Conservation (phyloP, 495 filamentous ascomycete genomes). For the Achaetomiella virescens region DNA sequence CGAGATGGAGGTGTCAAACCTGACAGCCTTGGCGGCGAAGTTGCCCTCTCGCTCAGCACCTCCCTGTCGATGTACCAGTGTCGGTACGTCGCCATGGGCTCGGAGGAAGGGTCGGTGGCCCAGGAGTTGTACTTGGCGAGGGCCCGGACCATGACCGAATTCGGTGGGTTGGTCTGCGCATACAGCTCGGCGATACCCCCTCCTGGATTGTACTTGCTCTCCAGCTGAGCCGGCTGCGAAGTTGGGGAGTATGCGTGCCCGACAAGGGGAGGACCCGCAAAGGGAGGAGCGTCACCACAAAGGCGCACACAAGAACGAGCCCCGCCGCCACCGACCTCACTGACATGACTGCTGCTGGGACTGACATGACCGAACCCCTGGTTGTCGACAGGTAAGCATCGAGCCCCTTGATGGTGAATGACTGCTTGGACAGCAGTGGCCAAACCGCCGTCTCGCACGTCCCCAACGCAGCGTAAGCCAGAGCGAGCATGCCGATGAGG, state of each 20-base stretch:
- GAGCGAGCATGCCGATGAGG: conserved; percentile 20
- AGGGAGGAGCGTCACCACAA: conserved; percentile 18
- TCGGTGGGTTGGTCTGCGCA: conserved; percentile 25
- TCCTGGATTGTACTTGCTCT: conserved; percentile 19
- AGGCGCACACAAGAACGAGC: conserved; percentile 8
- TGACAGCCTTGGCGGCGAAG: conserved; percentile 22
- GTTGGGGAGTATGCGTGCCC: conserved; percentile 25
- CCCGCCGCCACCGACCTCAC: conserved; percentile 16
- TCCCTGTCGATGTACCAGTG: conserved; percentile 28
- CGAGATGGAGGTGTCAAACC: conserved; percentile 18
- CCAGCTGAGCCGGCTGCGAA: conserved; percentile 4
- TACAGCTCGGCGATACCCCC: conserved; percentile 24
- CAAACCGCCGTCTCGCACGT: conserved; percentile 24
- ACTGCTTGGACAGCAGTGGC: conserved; percentile 23
- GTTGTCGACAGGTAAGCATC: conserved; percentile 23
- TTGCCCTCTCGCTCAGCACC: conserved; percentile 15
- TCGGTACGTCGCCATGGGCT: conserved; percentile 23
- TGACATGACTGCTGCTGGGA: conserved; percentile 14
- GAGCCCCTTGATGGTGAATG: conserved; percentile 21
- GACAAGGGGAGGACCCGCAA: conserved; percentile 21
- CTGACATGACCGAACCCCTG: conserved; percentile 19
- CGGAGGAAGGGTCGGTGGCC: conserved; percentile 20
- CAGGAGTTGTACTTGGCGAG: conserved; percentile 23
- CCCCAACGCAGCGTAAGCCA: conserved; percentile 17
- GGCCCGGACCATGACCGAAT: conserved; percentile 18